Evolutionary conservation across 1,139 yeast species (phyloP).

Genomic region (Suzukiozyma palmioleophila): DNA sequence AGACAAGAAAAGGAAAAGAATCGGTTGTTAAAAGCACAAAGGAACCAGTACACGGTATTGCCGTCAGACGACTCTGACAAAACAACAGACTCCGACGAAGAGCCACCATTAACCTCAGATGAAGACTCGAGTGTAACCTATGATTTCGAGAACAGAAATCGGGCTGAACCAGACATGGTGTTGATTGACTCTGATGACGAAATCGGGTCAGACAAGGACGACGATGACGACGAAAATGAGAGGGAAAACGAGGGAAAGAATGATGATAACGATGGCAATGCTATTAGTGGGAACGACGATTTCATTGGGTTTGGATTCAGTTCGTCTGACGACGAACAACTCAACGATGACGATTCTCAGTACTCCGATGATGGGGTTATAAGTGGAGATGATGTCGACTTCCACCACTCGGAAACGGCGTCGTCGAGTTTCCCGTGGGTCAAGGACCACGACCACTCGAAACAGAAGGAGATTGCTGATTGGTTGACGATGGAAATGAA

Average conservation of each 20-base stretch:
- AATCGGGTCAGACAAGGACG: slow-evolving; percentile 16
- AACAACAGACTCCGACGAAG: too few species aligned
- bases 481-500: slow-evolving; percentile 86
- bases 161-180: slow-evolving; percentile 2
- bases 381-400: slow-evolving; percentile 33
- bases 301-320: slow-evolving; percentile 60
- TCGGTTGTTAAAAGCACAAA: too few species aligned
- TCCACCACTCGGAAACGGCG: slow-evolving; percentile 12
- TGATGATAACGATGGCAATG: slow-evolving; percentile 15
- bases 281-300: slow-evolving; percentile 48
- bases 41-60: too few species aligned
- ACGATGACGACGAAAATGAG: slow-evolving; percentile 10
- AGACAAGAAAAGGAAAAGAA: too few species aligned
- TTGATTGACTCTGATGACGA: slow-evolving; percentile 33
- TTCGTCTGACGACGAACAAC: slow-evolving; percentile 39
- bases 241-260: slow-evolving; percentile 9
- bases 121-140: neutral
- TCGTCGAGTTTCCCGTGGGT: slow-evolving; percentile 72
- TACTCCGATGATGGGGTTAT: slow-evolving; percentile 34
- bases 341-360: slow-evolving; percentile 19
- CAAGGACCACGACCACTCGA: slow-evolving; percentile 67
- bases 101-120: neutral
- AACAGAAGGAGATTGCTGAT: slow-evolving; percentile 72
- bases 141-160: neutral
- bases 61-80: too few species aligned